Evolutionary conservation across 2,329 filamentous ascomycete genomes (phyloP).

Genomic region (Talaromyces sp.): DNA sequence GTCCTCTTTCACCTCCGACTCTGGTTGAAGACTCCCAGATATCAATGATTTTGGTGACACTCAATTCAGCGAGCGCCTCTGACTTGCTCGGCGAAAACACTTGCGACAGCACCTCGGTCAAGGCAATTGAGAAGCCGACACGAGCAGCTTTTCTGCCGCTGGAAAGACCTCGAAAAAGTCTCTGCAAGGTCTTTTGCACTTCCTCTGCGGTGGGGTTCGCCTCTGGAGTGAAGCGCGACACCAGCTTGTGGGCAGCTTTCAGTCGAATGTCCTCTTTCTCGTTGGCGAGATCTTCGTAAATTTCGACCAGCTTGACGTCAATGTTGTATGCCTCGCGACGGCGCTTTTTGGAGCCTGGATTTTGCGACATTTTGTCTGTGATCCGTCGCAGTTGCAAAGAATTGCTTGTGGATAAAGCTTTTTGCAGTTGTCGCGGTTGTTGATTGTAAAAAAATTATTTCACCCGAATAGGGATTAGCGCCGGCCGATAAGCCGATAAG

Average conservation of each 20-base stretch:
- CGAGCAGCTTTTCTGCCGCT: slow-evolving; percentile 86
- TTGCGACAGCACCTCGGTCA: slow-evolving; percentile 74
- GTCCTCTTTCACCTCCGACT: slow-evolving; percentile 48
- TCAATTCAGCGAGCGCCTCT: slow-evolving; percentile 25
- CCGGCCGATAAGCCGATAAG: neutral
- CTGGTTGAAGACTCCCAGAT: slow-evolving; percentile 51
- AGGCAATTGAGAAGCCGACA: slow-evolving; percentile 80
- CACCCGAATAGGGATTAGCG: neutral
- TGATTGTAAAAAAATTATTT: neutral
- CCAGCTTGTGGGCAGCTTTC: slow-evolving; percentile 40
- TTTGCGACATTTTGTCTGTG: slow-evolving; percentile 25
- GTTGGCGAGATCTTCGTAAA: slow-evolving; percentile 46
- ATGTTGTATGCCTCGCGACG: slow-evolving; percentile 38
- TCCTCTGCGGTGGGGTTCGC: slow-evolving; percentile 36
- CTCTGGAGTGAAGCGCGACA: slow-evolving; percentile 41
- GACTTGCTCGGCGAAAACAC: slow-evolving; percentile 47
- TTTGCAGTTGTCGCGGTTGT: neutral
- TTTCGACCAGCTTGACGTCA: slow-evolving; percentile 44
- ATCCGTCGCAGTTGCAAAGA: slow-evolving; percentile 10
- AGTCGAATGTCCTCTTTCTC: slow-evolving; percentile 44
- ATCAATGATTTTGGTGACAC: slow-evolving; percentile 43
- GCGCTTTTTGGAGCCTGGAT: slow-evolving; percentile 31
- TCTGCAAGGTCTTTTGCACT: slow-evolving; percentile 44
- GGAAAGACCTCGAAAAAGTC: slow-evolving; percentile 80
- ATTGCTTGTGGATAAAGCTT: neutral